Evolutionary conservation across 78 protist genomes (phyloP).

Genomic region (Parvularia atlantis): DNA sequence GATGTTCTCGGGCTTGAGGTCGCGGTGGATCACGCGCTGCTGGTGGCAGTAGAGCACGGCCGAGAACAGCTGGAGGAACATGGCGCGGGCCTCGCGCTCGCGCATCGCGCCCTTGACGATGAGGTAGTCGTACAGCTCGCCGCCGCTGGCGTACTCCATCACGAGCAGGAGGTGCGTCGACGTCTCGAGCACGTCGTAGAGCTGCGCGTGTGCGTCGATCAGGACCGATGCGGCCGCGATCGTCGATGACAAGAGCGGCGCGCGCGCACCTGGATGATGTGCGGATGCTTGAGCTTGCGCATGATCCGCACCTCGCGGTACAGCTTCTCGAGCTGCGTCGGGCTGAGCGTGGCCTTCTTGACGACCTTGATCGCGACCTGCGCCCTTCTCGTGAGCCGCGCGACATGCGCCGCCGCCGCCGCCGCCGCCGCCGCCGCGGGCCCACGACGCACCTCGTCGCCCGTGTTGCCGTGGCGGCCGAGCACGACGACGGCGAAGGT

Average conservation of each 20-base stretch:
- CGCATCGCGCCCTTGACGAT: not conserved
- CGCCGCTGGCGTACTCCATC: conserved; percentile 60
- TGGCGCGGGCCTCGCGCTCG: not conserved
- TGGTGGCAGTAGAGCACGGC: conserved; percentile 54
- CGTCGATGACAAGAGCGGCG: not conserved
- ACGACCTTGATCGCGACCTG: not conserved
- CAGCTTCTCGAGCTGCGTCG: not conserved
- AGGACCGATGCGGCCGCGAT: not conserved
- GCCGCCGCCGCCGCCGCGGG: no score
- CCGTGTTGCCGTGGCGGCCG: no score
- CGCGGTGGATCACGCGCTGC: conserved; percentile 9
- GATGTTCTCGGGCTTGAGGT: conserved; percentile 34
- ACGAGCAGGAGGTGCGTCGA: conserved; percentile 36
- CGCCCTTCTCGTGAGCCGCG: no score
- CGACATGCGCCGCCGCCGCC: no score
- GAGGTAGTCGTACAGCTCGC: conserved; percentile 18
- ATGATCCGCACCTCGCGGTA: not conserved
- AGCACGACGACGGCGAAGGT: no score
- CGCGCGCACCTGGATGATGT: not conserved
- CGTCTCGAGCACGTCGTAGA: conserved; percentile 5
- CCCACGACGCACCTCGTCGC: no score
- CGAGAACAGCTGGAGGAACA: conserved; percentile 14
- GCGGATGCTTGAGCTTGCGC: not conserved
- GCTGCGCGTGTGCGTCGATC: not conserved
- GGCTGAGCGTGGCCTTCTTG: not conserved